Base-by-base conservation (phyloP, 768 basidiomycete genomes). In the Serendipita sp. region DNA sequence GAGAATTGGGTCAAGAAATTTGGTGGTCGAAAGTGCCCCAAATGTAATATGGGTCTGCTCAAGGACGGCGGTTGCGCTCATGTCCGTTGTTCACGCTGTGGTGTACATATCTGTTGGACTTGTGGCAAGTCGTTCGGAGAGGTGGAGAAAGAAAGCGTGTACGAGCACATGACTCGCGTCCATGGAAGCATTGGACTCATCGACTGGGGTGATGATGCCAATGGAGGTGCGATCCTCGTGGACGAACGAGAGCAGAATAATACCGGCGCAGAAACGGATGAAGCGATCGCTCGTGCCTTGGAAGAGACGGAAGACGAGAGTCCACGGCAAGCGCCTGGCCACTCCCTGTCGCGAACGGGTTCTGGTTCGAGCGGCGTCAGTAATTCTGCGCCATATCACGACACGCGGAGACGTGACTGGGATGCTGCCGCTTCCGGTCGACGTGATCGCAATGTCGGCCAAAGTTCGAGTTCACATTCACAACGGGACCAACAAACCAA, bases 31-130 rank as follows among this genome's bases (percentile, higher is more conserved):
- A 58, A 22, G 31, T 58, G 53, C 28, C 53, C 53, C 30, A 58
- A 58, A 58, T 58, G 53, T 31, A 22, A 31, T n/a, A 58, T 58
- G 53, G 53, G 53, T 17, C 31, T 58, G 5, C 22, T 58, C 53
- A 58, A 58, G 28, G 53, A 58, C 28, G 53, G 53, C 24, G 53
- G 53, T 17, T 58, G 53, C n/a, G 53, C 53, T 24, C 53, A 58
- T 58, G 53, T 58, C 28, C 53, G 31, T 9, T 58, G 53, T 33
- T 58, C 53, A 11, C 22, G 31, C 22, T 58, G 53, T 33, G 31
- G 31, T 4, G 53, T 58, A n/a, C 53, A 58, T n/a, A 58, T 58
- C n/a, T 58, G 53, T n/a, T 58, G 53, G 53, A 58, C 53, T 3
- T 58, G 53, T n/a, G 53, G 53, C 22, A 58, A 58, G 31, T 7